Percentiles rank a stretch among this genome's conserved stretches.
phyloP scores from a whole-genome alignment of 2,329 filamentous ascomycete genomes.

The Sarocladium strictum region DNA sequence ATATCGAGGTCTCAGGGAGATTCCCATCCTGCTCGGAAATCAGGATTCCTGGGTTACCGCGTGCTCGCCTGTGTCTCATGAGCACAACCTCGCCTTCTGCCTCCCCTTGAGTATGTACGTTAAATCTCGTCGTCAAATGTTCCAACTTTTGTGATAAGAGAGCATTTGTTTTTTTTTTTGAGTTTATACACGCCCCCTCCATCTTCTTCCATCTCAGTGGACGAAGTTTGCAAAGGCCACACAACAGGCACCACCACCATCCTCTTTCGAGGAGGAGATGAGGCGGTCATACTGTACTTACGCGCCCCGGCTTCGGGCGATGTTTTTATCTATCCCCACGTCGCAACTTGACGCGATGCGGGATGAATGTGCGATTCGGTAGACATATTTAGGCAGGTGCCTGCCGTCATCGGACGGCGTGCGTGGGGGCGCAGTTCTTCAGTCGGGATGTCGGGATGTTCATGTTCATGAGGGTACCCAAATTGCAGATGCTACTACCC shows the following conservation, averaged over 20 bases:
- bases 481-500: not conserved
- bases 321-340: not conserved
- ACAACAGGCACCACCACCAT: not conserved
- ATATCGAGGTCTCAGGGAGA: not conserved
- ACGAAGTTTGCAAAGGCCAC: too few species aligned
- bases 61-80: not conserved
- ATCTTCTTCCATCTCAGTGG: not conserved
- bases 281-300: slow-evolving; percentile 7
- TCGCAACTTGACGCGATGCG: not conserved
- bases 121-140: not conserved
- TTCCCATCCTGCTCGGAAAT: not conserved
- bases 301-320: not conserved
- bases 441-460: not conserved
- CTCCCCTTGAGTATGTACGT: too few species aligned
- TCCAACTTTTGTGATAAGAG: too few species aligned
- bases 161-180: too few species aligned
- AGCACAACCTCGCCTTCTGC: too few species aligned
- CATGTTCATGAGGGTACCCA: too few species aligned
- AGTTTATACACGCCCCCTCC: not conserved
- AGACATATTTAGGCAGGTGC: slow-evolving; percentile 7
- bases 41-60: not conserved
- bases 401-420: slow-evolving; percentile 5
- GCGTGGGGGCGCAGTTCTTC: slow-evolving; percentile 8
- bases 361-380: too few species aligned
- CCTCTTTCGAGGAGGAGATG: not conserved